A percentile compares a stretch with the other conserved stretches of the same genome.
Conservation (phyloP, 2,329 filamentous ascomycete species). For the Lachnellula hyalina region DNA sequence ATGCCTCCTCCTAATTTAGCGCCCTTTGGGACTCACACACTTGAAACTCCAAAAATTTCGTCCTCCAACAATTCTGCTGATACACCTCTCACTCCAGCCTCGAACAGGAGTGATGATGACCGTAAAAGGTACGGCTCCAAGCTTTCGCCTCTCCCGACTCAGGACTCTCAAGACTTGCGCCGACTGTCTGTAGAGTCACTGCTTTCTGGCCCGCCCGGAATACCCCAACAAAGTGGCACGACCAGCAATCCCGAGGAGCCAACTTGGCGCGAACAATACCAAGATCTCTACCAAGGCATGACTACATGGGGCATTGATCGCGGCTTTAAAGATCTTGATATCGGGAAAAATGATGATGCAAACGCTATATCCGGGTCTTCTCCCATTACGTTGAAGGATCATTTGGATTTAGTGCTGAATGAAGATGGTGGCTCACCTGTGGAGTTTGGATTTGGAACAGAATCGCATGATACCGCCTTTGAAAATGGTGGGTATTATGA, state of each 20-base stretch:
- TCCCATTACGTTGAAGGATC: slow-evolving; percentile 28
- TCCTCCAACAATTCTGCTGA: slow-evolving; percentile 3
- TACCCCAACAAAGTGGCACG: slow-evolving; percentile 21
- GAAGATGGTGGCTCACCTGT: slow-evolving; percentile 33
- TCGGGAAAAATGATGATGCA: slow-evolving; percentile 65
- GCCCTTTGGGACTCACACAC: slow-evolving; percentile 6
- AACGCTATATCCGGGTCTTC: slow-evolving; percentile 54
- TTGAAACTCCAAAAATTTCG: slow-evolving; percentile 7
- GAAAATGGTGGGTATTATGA: slow-evolving; percentile 64
- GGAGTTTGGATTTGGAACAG: slow-evolving; percentile 44
- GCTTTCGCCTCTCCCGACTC: slow-evolving; percentile 20
- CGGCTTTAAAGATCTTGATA: slow-evolving; percentile 63
- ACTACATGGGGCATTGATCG: slow-evolving; percentile 66
- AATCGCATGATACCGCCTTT: slow-evolving; percentile 46
- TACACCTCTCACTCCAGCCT: slow-evolving; percentile 36
- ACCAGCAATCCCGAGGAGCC: slow-evolving; percentile 15
- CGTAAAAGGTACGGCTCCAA: slow-evolving; percentile 32
- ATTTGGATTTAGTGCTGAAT: slow-evolving; percentile 26
- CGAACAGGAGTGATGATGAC: slow-evolving; percentile 39
- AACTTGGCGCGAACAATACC: slow-evolving; percentile 14
- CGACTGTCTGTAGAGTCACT: slow-evolving; percentile 62
- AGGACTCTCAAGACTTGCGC: slow-evolving; percentile 40
- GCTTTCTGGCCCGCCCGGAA: slow-evolving; percentile 45
- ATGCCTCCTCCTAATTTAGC: slow-evolving; percentile 23
- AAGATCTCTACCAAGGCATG: slow-evolving; percentile 31